Conservation (phyloP, 352 stramenopile species). For the Phytophthora macrochlamydospora region DNA sequence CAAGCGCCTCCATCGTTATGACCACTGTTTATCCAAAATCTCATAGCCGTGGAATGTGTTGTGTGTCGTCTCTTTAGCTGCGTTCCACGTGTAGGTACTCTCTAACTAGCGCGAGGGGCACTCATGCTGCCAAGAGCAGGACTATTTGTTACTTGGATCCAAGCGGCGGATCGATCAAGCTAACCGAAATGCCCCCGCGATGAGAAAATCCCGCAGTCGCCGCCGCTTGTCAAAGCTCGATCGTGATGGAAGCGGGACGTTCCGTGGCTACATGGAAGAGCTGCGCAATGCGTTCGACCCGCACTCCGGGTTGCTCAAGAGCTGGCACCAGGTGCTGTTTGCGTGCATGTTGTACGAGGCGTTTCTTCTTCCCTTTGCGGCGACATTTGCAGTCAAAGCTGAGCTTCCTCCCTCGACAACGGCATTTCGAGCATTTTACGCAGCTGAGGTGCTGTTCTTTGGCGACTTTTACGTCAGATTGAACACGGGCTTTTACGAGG, state of each 20-base stretch:
- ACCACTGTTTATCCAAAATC: slow-evolving; percentile 39
- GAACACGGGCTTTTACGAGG: slow-evolving; percentile 65
- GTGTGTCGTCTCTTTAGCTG: background rate
- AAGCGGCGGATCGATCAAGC: too few species aligned
- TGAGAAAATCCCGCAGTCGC: background rate
- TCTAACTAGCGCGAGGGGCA: too few species aligned
- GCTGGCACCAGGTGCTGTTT: slow-evolving; percentile 57
- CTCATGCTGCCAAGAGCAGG: too few species aligned
- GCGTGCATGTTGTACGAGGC: slow-evolving; percentile 51
- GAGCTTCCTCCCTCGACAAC: slow-evolving; percentile 14
- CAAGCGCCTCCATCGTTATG: slow-evolving; percentile 18
- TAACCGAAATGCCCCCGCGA: background rate
- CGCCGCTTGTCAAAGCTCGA: background rate
- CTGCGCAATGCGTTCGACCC: slow-evolving; percentile 58
- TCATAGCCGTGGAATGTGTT: background rate
- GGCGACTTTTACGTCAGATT: slow-evolving; percentile 62
- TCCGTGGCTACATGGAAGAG: slow-evolving; percentile 25
- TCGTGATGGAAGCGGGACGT: slow-evolving; percentile 11
- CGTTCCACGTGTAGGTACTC: too few species aligned
- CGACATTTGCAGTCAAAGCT: slow-evolving; percentile 23
- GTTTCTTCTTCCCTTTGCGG: slow-evolving; percentile 54
- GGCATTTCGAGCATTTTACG: slow-evolving; percentile 38
- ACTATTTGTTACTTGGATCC: too few species aligned
- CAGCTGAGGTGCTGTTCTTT: slow-evolving; percentile 47
- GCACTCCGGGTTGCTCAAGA: slow-evolving; percentile 45